Evolutionary conservation across 1,139 yeast genomes (phyloP).

Genomic region (Sugiyamaella neomexicana): DNA sequence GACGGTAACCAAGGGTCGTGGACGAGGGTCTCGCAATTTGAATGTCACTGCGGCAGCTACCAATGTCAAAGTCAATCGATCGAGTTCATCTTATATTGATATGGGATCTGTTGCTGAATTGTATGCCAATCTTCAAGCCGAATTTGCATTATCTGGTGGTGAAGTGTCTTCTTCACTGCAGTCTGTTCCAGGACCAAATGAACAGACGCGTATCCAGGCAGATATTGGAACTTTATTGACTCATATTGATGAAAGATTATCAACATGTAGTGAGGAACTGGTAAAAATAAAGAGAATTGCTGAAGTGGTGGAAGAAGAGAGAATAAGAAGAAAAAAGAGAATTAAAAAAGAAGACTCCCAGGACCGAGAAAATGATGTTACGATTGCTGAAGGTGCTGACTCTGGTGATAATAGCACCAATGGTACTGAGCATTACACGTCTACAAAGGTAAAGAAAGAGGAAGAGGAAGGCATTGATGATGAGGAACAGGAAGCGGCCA

Average conservation of each 20-base stretch:
- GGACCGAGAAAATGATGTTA: not conserved
- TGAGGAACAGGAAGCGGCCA: conserved; percentile 19
- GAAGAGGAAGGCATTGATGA: conserved; percentile 17
- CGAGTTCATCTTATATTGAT: conserved; percentile 7
- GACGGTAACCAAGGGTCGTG: conserved; percentile 15
- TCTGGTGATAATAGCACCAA: not conserved
- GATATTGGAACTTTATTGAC: conserved; percentile 14
- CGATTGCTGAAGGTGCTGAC: not conserved
- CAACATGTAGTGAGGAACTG: conserved; percentile 15
- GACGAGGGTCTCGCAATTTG: conserved; percentile 13
- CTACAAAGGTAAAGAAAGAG: conserved; percentile 23
- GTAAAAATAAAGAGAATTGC: conserved; percentile 13
- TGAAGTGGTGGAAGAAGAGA: conserved; percentile 14
- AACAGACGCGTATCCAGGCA: conserved; percentile 18
- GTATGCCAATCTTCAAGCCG: conserved; percentile 16
- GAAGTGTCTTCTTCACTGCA: conserved; percentile 15
- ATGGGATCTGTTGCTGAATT: conserved; percentile 11
- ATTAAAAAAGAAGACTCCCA: conserved; percentile 12
- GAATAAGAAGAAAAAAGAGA: conserved; percentile 6
- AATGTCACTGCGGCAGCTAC: conserved; percentile 9
- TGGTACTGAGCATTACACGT: not conserved
- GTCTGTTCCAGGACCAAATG: conserved; percentile 16
- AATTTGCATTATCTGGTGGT: conserved; percentile 14
- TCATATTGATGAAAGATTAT: conserved; percentile 13
- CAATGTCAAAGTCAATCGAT: conserved; percentile 2